Evolutionary conservation across 495 filamentous ascomycete genomes (phyloP).

Genomic region (Hypoxylon lenormandii): DNA sequence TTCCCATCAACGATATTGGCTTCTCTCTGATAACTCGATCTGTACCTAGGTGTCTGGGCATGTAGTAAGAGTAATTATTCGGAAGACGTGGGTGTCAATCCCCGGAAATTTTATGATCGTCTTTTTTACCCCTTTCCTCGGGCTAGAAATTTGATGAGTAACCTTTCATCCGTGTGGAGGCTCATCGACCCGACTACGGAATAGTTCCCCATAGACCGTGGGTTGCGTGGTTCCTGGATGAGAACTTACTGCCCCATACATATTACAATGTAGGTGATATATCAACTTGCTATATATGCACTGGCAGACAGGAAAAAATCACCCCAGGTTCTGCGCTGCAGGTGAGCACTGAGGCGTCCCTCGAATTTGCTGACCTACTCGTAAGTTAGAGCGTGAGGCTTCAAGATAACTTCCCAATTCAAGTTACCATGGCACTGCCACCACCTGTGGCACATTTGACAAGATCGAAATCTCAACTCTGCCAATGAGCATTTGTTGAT

Average conservation of each 20-base stretch:
- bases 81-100: slow-evolving; percentile 11
- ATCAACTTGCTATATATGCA: too few relatives aligned
- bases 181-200: too few relatives aligned
- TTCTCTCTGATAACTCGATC: too few relatives aligned
- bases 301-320: too few relatives aligned
- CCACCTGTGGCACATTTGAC: slow-evolving; percentile 7
- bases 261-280: not conserved
- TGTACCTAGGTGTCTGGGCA: too few relatives aligned
- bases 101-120: not conserved
- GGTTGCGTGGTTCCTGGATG: too few relatives aligned
- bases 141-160: too few relatives aligned
- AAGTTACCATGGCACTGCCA: slow-evolving; percentile 9
- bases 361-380: not conserved
- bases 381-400: not conserved
- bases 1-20: too few relatives aligned
- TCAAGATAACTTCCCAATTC: not conserved
- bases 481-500: slow-evolving; percentile 2
- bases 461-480: slow-evolving; percentile 4
- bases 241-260: too few relatives aligned
- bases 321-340: not conserved
- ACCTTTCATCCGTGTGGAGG: too few relatives aligned
- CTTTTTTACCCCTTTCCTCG: not conserved
- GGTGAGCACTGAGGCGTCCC: slow-evolving; percentile 1
- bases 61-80: slow-evolving; percentile 7
- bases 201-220: too few relatives aligned